Percentiles rank a stretch among this genome's conserved stretches.
phyloP scores from a whole-genome alignment of 208 protist genomes.

The Leishmania arabica region DNA sequence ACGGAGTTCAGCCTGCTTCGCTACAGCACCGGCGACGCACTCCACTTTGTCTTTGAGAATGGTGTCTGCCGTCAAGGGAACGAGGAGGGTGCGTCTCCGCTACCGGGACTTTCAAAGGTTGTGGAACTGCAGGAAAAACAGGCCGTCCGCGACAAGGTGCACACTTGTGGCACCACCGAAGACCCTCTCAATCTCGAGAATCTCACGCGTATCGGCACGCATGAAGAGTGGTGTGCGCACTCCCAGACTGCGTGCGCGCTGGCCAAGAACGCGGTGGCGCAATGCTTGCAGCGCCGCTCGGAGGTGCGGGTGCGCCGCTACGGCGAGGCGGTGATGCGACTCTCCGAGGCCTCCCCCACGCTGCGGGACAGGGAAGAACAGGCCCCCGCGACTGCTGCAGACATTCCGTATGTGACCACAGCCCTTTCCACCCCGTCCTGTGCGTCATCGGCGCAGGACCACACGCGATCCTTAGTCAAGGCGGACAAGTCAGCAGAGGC shows the following conservation, averaged over 20 bases:
- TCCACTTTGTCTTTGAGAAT: slow-evolving; percentile 28
- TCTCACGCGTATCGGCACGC: slow-evolving; percentile 1
- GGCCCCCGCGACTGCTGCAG: not conserved
- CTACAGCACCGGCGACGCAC: slow-evolving; percentile 20
- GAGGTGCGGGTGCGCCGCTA: slow-evolving; percentile 24
- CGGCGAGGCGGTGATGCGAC: slow-evolving; percentile 21
- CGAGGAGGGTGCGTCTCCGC: not conserved
- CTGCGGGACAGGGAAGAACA: not conserved
- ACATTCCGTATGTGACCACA: no score
- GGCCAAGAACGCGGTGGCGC: slow-evolving; percentile 20
- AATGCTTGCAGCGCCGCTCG: slow-evolving; percentile 11
- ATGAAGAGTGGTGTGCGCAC: slow-evolving; percentile 27
- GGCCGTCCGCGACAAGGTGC: not conserved
- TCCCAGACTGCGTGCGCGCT: slow-evolving; percentile 26
- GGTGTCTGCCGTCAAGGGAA: not conserved
- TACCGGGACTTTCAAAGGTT: slow-evolving; percentile 22
- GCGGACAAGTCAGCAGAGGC: not conserved
- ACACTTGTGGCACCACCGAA: slow-evolving; percentile 1
- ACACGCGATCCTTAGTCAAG: not conserved
- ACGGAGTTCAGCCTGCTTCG: slow-evolving; percentile 13
- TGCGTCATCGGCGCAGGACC: not conserved
- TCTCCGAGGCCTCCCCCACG: slow-evolving; percentile 5
- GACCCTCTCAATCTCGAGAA: slow-evolving; percentile 21
- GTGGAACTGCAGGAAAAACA: slow-evolving; percentile 21
- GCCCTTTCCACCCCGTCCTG: not conserved